A percentile compares a stretch with the other conserved stretches of the same genome.
Conservation (phyloP, 2,329 filamentous ascomycete species). For the Stromatinia cepivora region DNA sequence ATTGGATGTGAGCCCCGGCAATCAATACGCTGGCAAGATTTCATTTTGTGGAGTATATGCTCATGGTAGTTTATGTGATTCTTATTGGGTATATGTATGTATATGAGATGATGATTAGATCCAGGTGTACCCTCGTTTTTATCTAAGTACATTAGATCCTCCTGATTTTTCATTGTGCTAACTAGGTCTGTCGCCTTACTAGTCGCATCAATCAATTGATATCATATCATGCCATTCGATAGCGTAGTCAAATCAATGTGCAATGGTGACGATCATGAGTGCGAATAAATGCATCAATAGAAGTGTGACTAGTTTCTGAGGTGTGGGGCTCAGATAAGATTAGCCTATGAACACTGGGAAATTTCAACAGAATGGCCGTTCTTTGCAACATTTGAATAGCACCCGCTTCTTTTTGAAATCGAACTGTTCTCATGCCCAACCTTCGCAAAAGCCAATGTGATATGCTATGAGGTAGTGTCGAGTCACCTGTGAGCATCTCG, state of each 20-base stretch:
- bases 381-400: not conserved
- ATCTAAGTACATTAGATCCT: not conserved
- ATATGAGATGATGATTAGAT: no score
- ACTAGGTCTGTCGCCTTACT: not conserved
- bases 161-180: not conserved
- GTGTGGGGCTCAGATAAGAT: conserved; percentile 22
- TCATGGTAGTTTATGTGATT: no score
- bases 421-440: not conserved
- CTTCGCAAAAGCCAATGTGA: not conserved
- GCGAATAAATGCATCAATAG: not conserved
- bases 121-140: no score
- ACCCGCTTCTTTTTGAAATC: not conserved
- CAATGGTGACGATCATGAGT: not conserved
- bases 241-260: not conserved
- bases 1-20: no score
- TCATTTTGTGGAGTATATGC: no score
- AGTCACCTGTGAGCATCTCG: not conserved
- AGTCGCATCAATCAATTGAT: not conserved
- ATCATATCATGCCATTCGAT: not conserved
- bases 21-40: no score
- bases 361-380: not conserved
- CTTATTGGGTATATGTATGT: no score
- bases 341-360: conserved; percentile 13
- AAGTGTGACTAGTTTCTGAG: not conserved
- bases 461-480: not conserved